Percentiles rank a stretch among this genome's conserved stretches.
Evolutionary conservation across 495 filamentous ascomycete species (phyloP).

Genomic region (Chaetomium cochliodes): DNA sequence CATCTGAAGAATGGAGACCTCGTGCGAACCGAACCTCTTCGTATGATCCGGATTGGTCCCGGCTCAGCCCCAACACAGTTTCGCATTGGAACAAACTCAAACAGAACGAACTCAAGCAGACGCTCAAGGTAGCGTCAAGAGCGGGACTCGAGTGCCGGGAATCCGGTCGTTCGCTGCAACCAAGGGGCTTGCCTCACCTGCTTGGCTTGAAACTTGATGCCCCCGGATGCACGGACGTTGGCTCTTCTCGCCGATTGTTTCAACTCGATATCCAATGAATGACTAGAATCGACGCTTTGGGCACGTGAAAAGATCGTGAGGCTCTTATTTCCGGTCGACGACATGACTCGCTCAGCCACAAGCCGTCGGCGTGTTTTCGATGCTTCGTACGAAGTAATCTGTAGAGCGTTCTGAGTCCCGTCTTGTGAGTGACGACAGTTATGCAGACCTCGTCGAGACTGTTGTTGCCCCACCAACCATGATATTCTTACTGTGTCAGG

Average conservation of each 20-base stretch:
- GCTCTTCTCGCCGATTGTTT: neutral
- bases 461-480: neutral
- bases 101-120: neutral
- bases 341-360: neutral
- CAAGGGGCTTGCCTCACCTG: conserved; percentile 1
- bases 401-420: too few relatives aligned
- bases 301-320: neutral
- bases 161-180: neutral
- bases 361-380: neutral
- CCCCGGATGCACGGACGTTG: conserved; percentile 3
- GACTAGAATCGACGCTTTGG: neutral
- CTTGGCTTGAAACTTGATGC: conserved; percentile 8
- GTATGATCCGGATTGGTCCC: neutral
- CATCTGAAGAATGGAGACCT: neutral
- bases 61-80: neutral
- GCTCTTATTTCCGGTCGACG: conserved; percentile 1
- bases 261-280: conserved; percentile 1
- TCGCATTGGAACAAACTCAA: conserved; percentile 1
- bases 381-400: too few relatives aligned
- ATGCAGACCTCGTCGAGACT: too few relatives aligned
- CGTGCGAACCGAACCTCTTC: neutral
- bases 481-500: neutral
- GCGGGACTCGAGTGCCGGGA: neutral
- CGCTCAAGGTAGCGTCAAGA: neutral
- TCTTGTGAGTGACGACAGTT: too few relatives aligned